Evolutionary conservation across 441 rosid genomes (phyloP), one percentile per base, ranked within the genome.

Genomic region (Corymbia citriodora): DNA sequence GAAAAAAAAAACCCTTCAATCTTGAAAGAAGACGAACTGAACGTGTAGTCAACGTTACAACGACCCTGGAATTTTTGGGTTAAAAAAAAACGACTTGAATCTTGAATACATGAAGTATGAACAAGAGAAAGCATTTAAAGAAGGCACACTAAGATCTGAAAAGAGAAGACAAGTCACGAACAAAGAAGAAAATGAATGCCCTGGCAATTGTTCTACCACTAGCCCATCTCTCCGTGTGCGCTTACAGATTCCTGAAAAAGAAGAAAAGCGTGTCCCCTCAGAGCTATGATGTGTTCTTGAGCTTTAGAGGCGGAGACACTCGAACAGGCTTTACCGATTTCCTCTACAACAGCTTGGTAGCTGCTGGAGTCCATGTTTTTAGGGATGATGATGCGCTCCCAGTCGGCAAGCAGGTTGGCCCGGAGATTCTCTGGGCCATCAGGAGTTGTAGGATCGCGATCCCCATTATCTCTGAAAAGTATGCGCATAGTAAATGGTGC

Each of bases 241-340:
- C 45, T 36, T 68, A 68, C 79, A 68, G 19, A 9, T 19, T 19
- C 5, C 72, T n/a, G 36, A 36, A 65, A 2, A 1, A 9, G 72
- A 65, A n/a, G 0, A 65, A 5, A 7, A 7, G 72, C 2, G 1
- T 1, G 0, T 1, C 2, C 1, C 6, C 72, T 65, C 72, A 1
- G 10, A n/a, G n/a, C 33, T 15, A n/a, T 0, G 19, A n/a, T 2
- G 72, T 7, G 36, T 15, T 65, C 36, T n/a, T 65, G 72, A 65
- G 33, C 33, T n/a, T 14, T 19, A n/a, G 36, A 13, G 72, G 18
- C 5, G 10, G 1, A 65, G 36, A 65, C 72, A 65, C 72, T 65
- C 36, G 10, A 9, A 65, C 72, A 0, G 72, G 72, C 5, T 65
- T 65, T n/a, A 16, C 33, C 5, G 72, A 65, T 65, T 65, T 65